These are phyloP conservation scores for Geranomyces michiganensis DNA, from an alignment of 192 early-diverging fungal species.

Conservation along the genomic window DNA sequence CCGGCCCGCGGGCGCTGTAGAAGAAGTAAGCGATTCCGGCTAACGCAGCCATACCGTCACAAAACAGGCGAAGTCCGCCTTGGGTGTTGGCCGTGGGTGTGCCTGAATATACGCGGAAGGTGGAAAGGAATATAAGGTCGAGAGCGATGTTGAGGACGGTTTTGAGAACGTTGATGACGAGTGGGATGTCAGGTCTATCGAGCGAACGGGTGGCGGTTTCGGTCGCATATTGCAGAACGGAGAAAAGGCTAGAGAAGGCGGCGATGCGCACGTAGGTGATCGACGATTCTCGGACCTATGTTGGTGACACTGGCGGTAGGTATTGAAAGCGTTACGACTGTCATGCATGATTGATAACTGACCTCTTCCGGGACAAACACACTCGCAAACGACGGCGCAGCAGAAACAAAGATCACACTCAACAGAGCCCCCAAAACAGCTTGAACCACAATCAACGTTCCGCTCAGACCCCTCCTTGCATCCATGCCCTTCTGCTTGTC, in stretches of 20 bases:
- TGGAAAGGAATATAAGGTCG: conserved; percentile 33
- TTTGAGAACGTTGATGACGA: conserved; percentile 18
- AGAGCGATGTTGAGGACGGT: conserved; percentile 33
- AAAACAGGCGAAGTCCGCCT: conserved; percentile 26
- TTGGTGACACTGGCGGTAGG: no score
- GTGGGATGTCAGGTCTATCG: conserved; percentile 35
- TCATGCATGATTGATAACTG: not conserved
- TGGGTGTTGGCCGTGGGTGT: conserved; percentile 34
- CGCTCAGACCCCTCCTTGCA: not conserved
- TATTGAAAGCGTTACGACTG: no score
- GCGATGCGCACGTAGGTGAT: conserved; percentile 36
- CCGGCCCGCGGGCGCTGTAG: not conserved
- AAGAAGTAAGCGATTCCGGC: conserved; percentile 28
- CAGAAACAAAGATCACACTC: conserved; percentile 12
- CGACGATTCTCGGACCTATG: conserved; percentile 13
- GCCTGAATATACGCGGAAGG: conserved; percentile 12
- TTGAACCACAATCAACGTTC: conserved; percentile 19
- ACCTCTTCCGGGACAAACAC: conserved; percentile 33
- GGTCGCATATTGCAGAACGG: conserved; percentile 25
- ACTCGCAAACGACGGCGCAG: conserved; percentile 28
- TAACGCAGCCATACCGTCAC: conserved; percentile 23
- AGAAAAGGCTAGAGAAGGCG: conserved; percentile 32
- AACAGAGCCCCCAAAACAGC: conserved; percentile 7
- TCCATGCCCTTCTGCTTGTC: not conserved
- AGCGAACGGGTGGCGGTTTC: conserved; percentile 22